Conservation (phyloP, 306 rosid genomes). For the Hylodesmum podocarpum region DNA sequence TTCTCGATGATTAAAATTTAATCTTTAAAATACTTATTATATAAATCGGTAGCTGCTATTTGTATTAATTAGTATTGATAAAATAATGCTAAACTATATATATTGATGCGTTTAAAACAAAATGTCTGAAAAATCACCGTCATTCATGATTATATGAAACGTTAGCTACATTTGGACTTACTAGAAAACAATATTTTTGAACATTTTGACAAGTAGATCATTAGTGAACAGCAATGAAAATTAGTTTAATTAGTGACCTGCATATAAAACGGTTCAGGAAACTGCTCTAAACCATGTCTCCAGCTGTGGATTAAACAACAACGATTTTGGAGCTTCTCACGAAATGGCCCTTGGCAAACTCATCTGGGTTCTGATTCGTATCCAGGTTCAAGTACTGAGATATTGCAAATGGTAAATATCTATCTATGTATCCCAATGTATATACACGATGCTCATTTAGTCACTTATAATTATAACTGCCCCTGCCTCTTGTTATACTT, state of each 20-base stretch:
- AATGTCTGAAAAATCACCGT: no score
- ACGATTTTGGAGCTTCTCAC: slow-evolving; percentile 63
- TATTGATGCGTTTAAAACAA: no score
- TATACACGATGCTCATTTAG: no score
- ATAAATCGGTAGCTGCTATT: no score
- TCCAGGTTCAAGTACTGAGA: slow-evolving; percentile 71
- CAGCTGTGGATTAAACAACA: slow-evolving; percentile 52
- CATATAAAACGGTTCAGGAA: slow-evolving; percentile 44
- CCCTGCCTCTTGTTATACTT: background rate
- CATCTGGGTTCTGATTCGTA: slow-evolving; percentile 66
- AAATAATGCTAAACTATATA: no score
- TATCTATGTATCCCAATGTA: no score
- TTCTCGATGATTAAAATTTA: no score
- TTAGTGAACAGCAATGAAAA: background rate
- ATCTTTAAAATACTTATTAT: no score
- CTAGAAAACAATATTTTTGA: background rate
- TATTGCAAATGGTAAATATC: slow-evolving; percentile 58
- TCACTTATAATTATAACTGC: background rate
- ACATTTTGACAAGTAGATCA: background rate
- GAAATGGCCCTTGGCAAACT: slow-evolving; percentile 75
- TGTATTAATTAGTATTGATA: no score
- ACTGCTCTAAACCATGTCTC: slow-evolving; percentile 62
- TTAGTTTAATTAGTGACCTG: background rate
- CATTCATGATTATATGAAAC: no score
- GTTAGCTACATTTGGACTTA: no score